phyloP scores from a whole-genome alignment of 2,329 filamentous ascomycete genomes.

The Aspergillus hiratsukae region DNA sequence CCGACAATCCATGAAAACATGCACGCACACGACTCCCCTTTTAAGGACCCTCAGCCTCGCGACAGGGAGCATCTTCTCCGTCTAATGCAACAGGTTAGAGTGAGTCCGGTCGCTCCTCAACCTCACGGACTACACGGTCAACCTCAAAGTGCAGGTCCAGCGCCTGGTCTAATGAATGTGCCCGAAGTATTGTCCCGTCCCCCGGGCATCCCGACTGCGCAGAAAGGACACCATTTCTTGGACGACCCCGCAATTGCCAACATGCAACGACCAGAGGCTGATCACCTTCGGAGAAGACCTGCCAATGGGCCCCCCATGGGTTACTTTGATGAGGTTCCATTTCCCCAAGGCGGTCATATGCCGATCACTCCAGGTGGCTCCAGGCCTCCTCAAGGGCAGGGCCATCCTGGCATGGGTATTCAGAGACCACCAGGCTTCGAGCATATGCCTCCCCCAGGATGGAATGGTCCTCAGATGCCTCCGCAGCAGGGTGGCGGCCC shows the following conservation, averaged over 20 bases:
- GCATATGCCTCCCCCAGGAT: constrained; percentile 38
- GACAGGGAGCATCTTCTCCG: constrained; percentile 83
- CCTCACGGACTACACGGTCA: constrained; percentile 24
- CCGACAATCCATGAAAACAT: constrained; percentile 26
- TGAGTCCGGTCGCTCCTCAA: constrained; percentile 23
- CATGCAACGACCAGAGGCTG: constrained; percentile 36
- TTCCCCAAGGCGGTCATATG: constrained; percentile 31
- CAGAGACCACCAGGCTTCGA: constrained; percentile 44
- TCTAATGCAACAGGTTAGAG: constrained; percentile 64
- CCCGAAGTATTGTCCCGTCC: constrained; percentile 33
- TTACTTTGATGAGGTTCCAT: constrained; percentile 41
- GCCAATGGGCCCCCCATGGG: constrained; percentile 36
- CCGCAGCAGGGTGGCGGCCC: constrained; percentile 32
- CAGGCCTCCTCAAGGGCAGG: constrained; percentile 29
- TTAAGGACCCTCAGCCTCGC: constrained; percentile 43
- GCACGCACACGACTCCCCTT: constrained; percentile 25
- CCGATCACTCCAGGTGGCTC: constrained; percentile 33
- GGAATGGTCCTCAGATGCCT: constrained; percentile 32
- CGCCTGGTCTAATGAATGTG: constrained; percentile 32
- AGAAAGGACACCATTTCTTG: constrained; percentile 36
- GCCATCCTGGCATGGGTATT: constrained; percentile 35
- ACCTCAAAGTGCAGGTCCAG: constrained; percentile 26
- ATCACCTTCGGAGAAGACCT: constrained; percentile 34
- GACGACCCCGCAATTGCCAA: constrained; percentile 43
- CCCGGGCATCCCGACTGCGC: constrained; percentile 29